Evolutionary conservation across 345 rosid genomes (phyloP).

Genomic region (Isatis tinctoria): DNA sequence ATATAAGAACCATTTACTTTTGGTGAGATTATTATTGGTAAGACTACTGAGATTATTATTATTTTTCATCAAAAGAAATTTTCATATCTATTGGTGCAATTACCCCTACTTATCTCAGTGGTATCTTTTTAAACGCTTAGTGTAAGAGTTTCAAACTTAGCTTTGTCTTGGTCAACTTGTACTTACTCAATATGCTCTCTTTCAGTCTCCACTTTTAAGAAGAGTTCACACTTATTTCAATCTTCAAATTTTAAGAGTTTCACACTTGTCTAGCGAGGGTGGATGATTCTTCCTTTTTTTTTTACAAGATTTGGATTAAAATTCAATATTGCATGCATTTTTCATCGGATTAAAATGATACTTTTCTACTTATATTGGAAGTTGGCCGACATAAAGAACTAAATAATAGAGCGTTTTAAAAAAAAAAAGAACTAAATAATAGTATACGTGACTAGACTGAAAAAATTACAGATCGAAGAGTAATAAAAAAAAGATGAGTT

Average conservation of each 20-base stretch:
- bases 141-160: neutral
- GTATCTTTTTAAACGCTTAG: neutral
- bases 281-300: neutral
- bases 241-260: neutral
- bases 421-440: no score
- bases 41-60: no score
- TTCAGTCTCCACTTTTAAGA: neutral
- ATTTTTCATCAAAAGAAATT: no score
- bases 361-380: neutral
- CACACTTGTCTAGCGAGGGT: neutral
- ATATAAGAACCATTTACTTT: no score
- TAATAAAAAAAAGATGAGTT: neutral
- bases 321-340: neutral
- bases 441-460: neutral
- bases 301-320: neutral
- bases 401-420: no score
- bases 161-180: neutral
- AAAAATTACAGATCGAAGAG: neutral
- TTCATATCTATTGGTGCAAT: no score
- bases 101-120: neutral
- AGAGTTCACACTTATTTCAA: slow-evolving; percentile 2
- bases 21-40: no score
- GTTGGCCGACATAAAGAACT: neutral
- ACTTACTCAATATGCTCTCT: neutral
- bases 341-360: neutral